phyloP scores from a whole-genome alignment of 257 asterid genomes.

The Solanum ahanhuiri region DNA sequence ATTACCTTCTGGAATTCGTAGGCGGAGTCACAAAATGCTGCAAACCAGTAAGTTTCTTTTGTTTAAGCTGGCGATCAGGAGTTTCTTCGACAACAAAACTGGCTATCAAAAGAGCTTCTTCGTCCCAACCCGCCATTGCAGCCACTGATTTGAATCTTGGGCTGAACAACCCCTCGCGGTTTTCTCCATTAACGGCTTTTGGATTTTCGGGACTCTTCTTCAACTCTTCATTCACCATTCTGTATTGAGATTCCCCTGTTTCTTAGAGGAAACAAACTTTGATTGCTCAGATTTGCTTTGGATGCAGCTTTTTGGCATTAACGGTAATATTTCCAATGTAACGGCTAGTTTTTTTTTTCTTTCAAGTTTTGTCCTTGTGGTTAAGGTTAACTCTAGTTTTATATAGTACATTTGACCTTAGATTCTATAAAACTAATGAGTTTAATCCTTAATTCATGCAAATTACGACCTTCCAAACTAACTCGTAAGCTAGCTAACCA shows the following conservation, averaged over 20 bases:
- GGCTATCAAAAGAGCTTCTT: constrained; percentile 72
- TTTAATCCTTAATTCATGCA: neutral
- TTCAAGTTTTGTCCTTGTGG: neutral
- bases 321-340: neutral
- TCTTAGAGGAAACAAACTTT: neutral
- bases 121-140: constrained; percentile 98
- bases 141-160: constrained; percentile 83
- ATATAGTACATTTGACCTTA: neutral
- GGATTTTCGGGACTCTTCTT: constrained; percentile 17
- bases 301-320: neutral
- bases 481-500: neutral
- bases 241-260: neutral
- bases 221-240: constrained; percentile 11
- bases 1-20: constrained; percentile 68
- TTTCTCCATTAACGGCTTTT: constrained; percentile 21
- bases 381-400: neutral
- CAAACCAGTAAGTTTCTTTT: constrained; percentile 37
- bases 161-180: constrained; percentile 36
- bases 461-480: neutral
- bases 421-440: neutral
- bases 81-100: constrained; percentile 72
- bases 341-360: neutral
- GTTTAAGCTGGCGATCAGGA: constrained; percentile 55
- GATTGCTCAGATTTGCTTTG: neutral
- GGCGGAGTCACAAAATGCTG: constrained; percentile 48